phyloP scores from a whole-genome alignment of 2,329 filamentous ascomycete species.

The Pseudofabraea citricarpa region DNA sequence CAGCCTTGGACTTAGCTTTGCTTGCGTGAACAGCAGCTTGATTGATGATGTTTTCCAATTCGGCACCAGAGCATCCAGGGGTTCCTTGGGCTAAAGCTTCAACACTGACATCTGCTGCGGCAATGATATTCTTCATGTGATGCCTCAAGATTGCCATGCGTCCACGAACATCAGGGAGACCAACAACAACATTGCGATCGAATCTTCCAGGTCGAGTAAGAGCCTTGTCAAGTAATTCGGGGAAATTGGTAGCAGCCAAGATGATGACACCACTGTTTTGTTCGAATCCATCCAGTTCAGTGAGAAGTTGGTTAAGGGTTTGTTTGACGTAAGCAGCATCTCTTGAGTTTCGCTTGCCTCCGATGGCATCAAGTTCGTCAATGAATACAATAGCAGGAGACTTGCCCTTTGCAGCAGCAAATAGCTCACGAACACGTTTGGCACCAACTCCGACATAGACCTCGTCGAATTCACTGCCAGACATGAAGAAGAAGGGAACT shows the following conservation, averaged over 20 bases:
- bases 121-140: conserved; percentile 87
- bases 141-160: conserved; percentile 90
- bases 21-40: conserved; percentile 94
- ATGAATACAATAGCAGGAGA: conserved; percentile 93
- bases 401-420: conserved; percentile 75
- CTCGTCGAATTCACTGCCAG: conserved; percentile 96
- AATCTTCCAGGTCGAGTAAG: conserved; percentile 92
- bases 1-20: conserved; percentile 71
- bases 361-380: conserved; percentile 90
- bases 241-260: conserved; percentile 93
- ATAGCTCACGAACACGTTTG: conserved; percentile 94
- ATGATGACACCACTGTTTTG: conserved; percentile 94
- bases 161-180: conserved; percentile 87
- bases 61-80: conserved; percentile 88
- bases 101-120: conserved; percentile 74
- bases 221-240: conserved; percentile 89
- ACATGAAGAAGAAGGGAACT: conserved; percentile 99
- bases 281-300: conserved; percentile 94
- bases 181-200: conserved; percentile 85
- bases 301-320: conserved; percentile 93
- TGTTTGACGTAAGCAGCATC: conserved; percentile 96
- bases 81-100: conserved; percentile 81
- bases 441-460: conserved; percentile 96
- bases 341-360: conserved; percentile 85
- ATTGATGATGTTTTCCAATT: conserved; percentile 95